A percentile compares a stretch with the other conserved stretches of the same genome.
These are phyloP conservation scores for Diplocarpon mali DNA, from an alignment of 2,329 filamentous ascomycete species.

Conservation along the genomic window DNA sequence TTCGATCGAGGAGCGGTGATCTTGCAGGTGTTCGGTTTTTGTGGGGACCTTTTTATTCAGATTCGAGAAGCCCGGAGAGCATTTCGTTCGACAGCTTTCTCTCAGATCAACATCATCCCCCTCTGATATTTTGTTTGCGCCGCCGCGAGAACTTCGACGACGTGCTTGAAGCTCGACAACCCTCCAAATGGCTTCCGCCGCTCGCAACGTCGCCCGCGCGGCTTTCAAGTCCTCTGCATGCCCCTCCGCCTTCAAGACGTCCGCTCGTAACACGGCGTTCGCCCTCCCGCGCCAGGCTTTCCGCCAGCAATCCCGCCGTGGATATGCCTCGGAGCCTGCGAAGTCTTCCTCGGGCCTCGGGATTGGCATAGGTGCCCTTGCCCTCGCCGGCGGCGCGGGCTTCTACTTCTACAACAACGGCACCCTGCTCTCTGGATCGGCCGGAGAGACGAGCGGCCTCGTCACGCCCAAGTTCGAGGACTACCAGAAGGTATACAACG, in stretches of 20 bases:
- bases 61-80: too few species aligned
- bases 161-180: background rate
- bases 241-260: slow-evolving; percentile 43
- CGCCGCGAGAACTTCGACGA: background rate
- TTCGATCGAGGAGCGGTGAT: too few species aligned
- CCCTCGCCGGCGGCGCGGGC: slow-evolving; percentile 49
- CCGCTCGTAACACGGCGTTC: slow-evolving; percentile 46
- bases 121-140: background rate
- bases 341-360: slow-evolving; percentile 42
- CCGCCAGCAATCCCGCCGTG: slow-evolving; percentile 64
- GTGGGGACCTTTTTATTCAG: too few species aligned
- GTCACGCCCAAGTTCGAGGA: slow-evolving; percentile 72
- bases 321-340: slow-evolving; percentile 69
- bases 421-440: slow-evolving; percentile 26
- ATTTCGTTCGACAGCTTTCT: too few species aligned
- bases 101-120: too few species aligned
- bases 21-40: too few species aligned
- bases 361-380: slow-evolving; percentile 46
- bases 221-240: slow-evolving; percentile 28
- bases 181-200: slow-evolving; percentile 29
- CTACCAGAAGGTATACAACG: slow-evolving; percentile 92
- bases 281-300: slow-evolving; percentile 54
- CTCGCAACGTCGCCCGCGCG: slow-evolving; percentile 29
- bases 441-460: slow-evolving; percentile 35
- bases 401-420: slow-evolving; percentile 53